Evolutionary conservation across 495 filamentous ascomycete species (phyloP).

Genomic region (Poronia punctata): DNA sequence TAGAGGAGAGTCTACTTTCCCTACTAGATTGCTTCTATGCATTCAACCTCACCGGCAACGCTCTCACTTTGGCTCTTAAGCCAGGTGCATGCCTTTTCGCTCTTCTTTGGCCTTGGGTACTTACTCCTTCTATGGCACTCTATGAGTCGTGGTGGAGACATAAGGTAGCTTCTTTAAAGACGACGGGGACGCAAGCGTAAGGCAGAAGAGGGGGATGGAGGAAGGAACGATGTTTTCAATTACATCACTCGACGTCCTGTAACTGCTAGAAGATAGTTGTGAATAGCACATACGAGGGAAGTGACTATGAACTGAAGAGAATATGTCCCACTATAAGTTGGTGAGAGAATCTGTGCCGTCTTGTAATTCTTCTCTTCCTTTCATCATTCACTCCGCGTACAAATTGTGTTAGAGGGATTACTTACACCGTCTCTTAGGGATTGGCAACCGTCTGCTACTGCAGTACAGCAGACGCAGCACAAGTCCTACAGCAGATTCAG

Average conservation of each 20-base stretch:
- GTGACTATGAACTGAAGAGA: slow-evolving; percentile 4
- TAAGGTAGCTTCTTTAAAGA: too few relatives aligned
- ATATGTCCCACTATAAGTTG: slow-evolving; percentile 1
- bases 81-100: slow-evolving; percentile 5
- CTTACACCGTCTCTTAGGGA: too few relatives aligned
- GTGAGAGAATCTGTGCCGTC: slow-evolving; percentile 1
- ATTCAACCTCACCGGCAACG: slow-evolving; percentile 7
- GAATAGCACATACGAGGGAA: slow-evolving; percentile 4
- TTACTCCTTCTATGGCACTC: slow-evolving; percentile 6
- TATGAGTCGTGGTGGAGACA: slow-evolving; percentile 9
- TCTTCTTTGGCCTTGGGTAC: slow-evolving; percentile 8
- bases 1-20: slow-evolving; percentile 8
- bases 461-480: too few relatives aligned
- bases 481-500: too few relatives aligned
- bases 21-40: slow-evolving; percentile 8
- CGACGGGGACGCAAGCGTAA: slow-evolving; percentile 6
- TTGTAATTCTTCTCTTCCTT: slow-evolving; percentile 6
- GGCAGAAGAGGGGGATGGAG: slow-evolving; percentile 2
- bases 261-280: slow-evolving; percentile 6
- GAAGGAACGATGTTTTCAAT: slow-evolving; percentile 9
- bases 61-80: slow-evolving; percentile 5
- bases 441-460: too few relatives aligned
- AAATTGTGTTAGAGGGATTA: too few relatives aligned
- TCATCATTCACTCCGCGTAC: too few relatives aligned
- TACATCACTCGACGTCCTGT: slow-evolving; percentile 6